Percentiles rank a stretch among this genome's conserved stretches.
These are phyloP conservation scores for Chytriomyces sp. DNA, from an alignment of 192 early-diverging fungal genomes.

Conservation along the genomic window DNA sequence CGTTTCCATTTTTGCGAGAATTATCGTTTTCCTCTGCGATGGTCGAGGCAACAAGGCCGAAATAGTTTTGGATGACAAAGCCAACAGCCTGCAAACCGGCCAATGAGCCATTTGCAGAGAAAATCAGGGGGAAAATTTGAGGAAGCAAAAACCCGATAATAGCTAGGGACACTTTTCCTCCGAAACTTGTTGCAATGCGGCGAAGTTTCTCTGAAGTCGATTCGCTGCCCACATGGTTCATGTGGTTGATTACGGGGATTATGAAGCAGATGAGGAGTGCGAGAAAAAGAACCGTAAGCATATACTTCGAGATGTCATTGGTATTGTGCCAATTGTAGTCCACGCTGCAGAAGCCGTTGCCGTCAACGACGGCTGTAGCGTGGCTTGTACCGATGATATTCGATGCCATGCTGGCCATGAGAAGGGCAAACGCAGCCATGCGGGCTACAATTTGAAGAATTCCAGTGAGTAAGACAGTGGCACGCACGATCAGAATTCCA, in stretches of 20 bases:
- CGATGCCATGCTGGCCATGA: background rate
- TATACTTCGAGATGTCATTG: background rate
- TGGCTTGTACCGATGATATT: background rate
- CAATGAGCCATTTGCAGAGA: background rate
- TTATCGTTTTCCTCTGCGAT: background rate
- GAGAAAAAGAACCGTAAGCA: background rate
- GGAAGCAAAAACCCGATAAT: background rate
- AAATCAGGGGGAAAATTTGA: background rate
- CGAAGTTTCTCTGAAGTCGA: background rate
- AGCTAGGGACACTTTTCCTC: background rate
- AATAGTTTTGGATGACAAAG: background rate
- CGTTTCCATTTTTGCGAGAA: too few species aligned
- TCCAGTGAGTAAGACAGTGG: background rate
- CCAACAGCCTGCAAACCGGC: background rate
- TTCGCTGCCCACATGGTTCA: background rate
- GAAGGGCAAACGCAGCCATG: background rate
- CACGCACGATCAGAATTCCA: background rate
- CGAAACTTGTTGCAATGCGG: background rate
- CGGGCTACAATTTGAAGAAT: background rate
- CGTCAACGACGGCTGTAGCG: background rate
- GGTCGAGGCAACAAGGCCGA: background rate
- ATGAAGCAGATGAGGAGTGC: background rate
- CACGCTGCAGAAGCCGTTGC: background rate
- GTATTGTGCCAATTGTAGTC: background rate
- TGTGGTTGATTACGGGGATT: background rate